Percentiles rank a stretch among this genome's conserved stretches.
Evolutionary conservation across 805 yeast species (phyloP).

Genomic region (Saccharomycopsis babjevae): DNA sequence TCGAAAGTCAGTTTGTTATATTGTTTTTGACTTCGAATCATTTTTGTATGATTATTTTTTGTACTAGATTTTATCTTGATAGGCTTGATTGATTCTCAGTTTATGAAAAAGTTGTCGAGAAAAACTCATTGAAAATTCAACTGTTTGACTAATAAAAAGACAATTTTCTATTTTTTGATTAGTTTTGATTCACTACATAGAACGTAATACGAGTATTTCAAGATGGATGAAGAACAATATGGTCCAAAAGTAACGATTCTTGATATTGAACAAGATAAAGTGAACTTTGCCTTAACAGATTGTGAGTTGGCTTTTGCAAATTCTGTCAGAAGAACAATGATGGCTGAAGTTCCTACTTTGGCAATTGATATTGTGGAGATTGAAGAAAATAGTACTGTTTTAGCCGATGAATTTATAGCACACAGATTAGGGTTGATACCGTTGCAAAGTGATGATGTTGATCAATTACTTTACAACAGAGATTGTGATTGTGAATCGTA

Average conservation of each 20-base stretch:
- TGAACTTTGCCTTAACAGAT: slow-evolving; percentile 79
- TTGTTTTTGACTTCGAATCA: background rate
- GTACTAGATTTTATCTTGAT: background rate
- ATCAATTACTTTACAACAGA: slow-evolving; percentile 73
- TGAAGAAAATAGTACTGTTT: slow-evolving; percentile 82
- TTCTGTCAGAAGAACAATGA: slow-evolving; percentile 81
- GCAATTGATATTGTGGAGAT: slow-evolving; percentile 96
- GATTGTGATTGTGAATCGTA: slow-evolving; percentile 98
- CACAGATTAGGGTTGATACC: slow-evolving; percentile 94
- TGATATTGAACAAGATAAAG: slow-evolving; percentile 74
- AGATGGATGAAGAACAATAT: slow-evolving; percentile 17
- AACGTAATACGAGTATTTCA: background rate
- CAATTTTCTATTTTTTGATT: background rate
- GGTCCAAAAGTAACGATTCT: slow-evolving; percentile 86
- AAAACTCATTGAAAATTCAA: background rate
- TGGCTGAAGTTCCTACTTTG: slow-evolving; percentile 93
- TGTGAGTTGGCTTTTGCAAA: slow-evolving; percentile 88
- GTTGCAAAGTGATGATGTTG: slow-evolving; percentile 73
- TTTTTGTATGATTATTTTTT: background rate
- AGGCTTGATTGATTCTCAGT: background rate
- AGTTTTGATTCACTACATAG: background rate
- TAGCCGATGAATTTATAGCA: slow-evolving; percentile 94
- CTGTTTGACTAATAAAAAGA: background rate
- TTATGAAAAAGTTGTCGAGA: background rate
- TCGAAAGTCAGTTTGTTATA: too few relatives aligned